Evolutionary conservation across 2,329 filamentous ascomycete genomes (phyloP).

Genomic region (Fusarium sarcochroum): DNA sequence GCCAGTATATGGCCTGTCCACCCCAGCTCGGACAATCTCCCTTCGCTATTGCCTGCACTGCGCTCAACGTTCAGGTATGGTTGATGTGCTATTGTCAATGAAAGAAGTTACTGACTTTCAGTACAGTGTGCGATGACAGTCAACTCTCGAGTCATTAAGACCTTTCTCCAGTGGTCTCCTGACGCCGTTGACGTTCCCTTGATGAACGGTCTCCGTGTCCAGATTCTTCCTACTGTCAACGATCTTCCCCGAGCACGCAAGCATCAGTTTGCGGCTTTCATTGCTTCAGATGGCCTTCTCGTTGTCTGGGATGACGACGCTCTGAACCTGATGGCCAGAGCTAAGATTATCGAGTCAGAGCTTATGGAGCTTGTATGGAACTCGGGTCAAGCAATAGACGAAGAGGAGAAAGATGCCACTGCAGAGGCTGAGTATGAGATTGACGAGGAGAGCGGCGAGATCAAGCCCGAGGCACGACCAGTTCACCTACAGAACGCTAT

Average conservation of each 20-base stretch:
- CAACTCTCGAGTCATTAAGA: constrained; percentile 84
- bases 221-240: constrained; percentile 79
- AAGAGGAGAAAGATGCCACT: constrained; percentile 64
- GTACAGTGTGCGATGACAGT: constrained; percentile 83
- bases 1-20: constrained; percentile 81
- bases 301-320: constrained; percentile 89
- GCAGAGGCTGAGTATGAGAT: constrained; percentile 67
- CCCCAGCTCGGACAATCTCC: constrained; percentile 72
- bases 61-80: constrained; percentile 79
- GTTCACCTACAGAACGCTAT: constrained; percentile 79
- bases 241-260: constrained; percentile 80
- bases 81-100: not conserved
- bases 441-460: constrained; percentile 79
- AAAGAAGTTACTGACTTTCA: not conserved
- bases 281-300: constrained; percentile 78
- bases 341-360: constrained; percentile 80
- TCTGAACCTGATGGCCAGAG: constrained; percentile 76
- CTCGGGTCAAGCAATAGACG: constrained; percentile 68
- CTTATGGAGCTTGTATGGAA: constrained; percentile 85
- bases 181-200: constrained; percentile 81
- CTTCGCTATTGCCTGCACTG: constrained; percentile 74
- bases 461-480: constrained; percentile 74
- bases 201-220: constrained; percentile 81
- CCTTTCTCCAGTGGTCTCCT: constrained; percentile 80
- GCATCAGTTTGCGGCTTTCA: constrained; percentile 85